Percentiles rank a stretch among this genome's conserved stretches.
Conservation (phyloP, 2,329 filamentous ascomycete genomes). For the Rhynchosporium agropyri region DNA sequence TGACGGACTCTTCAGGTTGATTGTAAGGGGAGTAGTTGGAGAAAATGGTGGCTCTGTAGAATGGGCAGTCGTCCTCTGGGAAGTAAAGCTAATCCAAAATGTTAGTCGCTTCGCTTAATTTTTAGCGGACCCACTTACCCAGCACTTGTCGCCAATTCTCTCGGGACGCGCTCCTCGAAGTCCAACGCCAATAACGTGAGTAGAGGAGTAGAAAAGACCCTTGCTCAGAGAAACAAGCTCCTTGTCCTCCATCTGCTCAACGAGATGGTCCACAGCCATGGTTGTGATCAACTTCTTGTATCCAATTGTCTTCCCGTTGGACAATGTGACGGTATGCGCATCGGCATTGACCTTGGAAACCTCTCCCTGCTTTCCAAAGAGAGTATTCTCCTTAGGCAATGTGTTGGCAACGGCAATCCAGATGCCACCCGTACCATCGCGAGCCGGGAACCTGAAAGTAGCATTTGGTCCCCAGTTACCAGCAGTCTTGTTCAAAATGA, state of each 20-base stretch:
- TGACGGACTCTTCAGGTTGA: constrained; percentile 80
- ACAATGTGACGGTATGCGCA: constrained; percentile 79
- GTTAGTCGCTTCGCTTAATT: background rate
- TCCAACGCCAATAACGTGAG: constrained; percentile 95
- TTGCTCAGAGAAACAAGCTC: constrained; percentile 83
- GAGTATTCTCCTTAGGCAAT: constrained; percentile 86
- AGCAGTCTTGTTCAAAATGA: constrained; percentile 93
- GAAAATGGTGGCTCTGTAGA: constrained; percentile 99
- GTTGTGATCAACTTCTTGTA: constrained; percentile 95
- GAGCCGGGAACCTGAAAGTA: constrained; percentile 96
- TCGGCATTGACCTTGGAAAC: constrained; percentile 87
- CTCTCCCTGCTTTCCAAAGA: constrained; percentile 81
- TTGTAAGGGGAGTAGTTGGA: constrained; percentile 99
- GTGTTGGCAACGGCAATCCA: constrained; percentile 98
- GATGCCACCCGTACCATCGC: constrained; percentile 95
- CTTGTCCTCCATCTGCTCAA: constrained; percentile 83
- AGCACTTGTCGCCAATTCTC: constrained; percentile 99
- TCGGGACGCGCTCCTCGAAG: constrained; percentile 89
- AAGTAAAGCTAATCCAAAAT: constrained; percentile 74
- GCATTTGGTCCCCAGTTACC: constrained; percentile 98
- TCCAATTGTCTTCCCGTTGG: constrained; percentile 83
- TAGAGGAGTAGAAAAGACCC: constrained; percentile 94
- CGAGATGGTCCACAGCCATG: constrained; percentile 91
- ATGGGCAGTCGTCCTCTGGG: constrained; percentile 97
- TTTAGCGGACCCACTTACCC: constrained; percentile 58